These are phyloP conservation scores for Fusarium continuum DNA, from an alignment of 2,329 filamentous ascomycete species.

Conservation along the genomic window DNA sequence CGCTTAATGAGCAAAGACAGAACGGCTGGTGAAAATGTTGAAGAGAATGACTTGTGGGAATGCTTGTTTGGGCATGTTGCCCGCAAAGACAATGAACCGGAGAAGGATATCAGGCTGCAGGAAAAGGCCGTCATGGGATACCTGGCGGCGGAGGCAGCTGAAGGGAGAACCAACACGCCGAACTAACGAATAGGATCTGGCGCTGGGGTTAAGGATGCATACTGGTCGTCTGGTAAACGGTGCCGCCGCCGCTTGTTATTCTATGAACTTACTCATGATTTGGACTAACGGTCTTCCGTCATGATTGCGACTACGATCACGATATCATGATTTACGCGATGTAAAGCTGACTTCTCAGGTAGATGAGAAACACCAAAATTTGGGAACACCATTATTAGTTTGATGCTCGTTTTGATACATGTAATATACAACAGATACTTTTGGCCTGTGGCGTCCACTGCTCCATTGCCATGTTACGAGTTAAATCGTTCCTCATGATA, in stretches of 20 bases:
- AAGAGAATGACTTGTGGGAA: conserved; percentile 82
- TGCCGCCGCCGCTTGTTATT: background rate
- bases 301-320: background rate
- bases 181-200: background rate
- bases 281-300: background rate
- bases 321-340: background rate
- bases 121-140: conserved; percentile 53
- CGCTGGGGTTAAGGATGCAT: background rate
- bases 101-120: conserved; percentile 43
- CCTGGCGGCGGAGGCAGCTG: conserved; percentile 57
- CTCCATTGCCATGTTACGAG: conserved; percentile 14
- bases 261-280: background rate
- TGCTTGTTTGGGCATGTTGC: conserved; percentile 79
- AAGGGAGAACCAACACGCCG: conserved; percentile 43
- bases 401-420: conserved; percentile 35
- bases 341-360: no score
- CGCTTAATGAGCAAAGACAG: conserved; percentile 76
- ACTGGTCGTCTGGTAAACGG: background rate
- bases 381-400: conserved; percentile 10
- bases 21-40: conserved; percentile 81
- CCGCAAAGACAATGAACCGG: conserved; percentile 39
- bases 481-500: conserved; percentile 15
- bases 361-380: background rate
- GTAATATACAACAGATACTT: conserved; percentile 38
- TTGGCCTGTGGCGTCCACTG: conserved; percentile 9